These are phyloP conservation scores for Graphilbum sp. DNA, from an alignment of 2,329 filamentous ascomycete genomes.

Conservation along the genomic window DNA sequence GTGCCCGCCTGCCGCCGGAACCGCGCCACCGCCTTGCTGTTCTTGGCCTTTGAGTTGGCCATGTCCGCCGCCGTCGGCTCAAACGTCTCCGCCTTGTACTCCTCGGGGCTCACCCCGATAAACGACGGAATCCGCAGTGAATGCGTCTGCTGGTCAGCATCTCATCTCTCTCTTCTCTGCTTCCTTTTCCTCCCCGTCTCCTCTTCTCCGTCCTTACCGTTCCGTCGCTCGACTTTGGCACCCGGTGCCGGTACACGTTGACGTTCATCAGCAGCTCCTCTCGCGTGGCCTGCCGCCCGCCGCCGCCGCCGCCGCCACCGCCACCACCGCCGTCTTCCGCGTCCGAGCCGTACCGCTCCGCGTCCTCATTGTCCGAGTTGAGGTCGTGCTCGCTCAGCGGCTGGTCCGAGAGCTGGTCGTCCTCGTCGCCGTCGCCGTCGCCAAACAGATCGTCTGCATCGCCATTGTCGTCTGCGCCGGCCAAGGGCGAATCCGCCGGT, in stretches of 20 bases:
- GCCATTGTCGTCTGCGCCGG: conserved; percentile 2
- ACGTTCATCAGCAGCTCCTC: conserved; percentile 46
- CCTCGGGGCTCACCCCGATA: conserved; percentile 49
- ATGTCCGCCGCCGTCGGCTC: conserved; percentile 40
- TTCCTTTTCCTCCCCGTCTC: too few species aligned
- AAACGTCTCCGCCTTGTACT: conserved; percentile 51
- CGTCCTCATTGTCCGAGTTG: conserved; percentile 30
- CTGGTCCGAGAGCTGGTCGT: conserved; percentile 46
- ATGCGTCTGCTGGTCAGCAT: conserved; percentile 36
- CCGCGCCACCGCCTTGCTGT: conserved; percentile 49
- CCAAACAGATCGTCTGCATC: conserved; percentile 10
- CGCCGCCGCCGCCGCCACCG: not conserved
- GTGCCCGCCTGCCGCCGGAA: conserved; percentile 53
- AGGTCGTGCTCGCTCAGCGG: conserved; percentile 46
- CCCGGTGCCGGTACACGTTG: conserved; percentile 49
- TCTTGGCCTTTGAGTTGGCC: conserved; percentile 33
- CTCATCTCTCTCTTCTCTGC: too few species aligned
- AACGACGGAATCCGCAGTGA: conserved; percentile 58
- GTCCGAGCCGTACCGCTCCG: conserved; percentile 26
- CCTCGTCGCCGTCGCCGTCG: conserved; percentile 36
- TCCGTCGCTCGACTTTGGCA: conserved; percentile 55
- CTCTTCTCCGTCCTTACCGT: conserved; percentile 31
- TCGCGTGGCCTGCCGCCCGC: conserved; percentile 27
- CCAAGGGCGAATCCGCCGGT: conserved; percentile 4
- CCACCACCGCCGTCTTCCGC: conserved; percentile 16